Base-by-base conservation (phyloP, 1,284 basidiomycete genomes). In the Fomitopsis palustris region DNA sequence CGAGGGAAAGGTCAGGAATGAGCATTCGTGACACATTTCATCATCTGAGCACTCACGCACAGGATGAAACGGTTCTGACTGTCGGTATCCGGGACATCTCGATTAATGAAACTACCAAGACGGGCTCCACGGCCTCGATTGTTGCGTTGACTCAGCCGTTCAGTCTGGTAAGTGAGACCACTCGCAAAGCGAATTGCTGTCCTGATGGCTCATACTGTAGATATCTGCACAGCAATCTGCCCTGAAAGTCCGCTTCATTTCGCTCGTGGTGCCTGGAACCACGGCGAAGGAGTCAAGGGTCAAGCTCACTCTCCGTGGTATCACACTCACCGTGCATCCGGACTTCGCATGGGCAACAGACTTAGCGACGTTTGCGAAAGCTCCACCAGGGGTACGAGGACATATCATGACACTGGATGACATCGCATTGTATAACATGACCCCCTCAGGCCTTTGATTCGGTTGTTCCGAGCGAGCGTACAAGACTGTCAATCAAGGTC, bases 391-490 rank as follows among this genome's bases (percentile, higher is more conserved):
- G 45, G 93, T 93, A 72, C 63, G 88, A 42, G 52, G n/a, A n/a
- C n/a, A n/a, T n/a, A n/a, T n/a, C n/a, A n/a, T n/a, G n/a, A n/a
- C n/a, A n/a, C n/a, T n/a, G n/a, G n/a, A n/a, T n/a, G n/a, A n/a
- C n/a, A n/a, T n/a, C n/a, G n/a, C n/a, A 59, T 14, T 43, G 45
- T 56, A 33, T 16, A 9, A 1, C 31, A 9, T 31, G 27, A 23
- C 59, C 49, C 56, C 38, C 8, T 0, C 62, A 95, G 86, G 90
- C 92, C 0, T 98, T 99, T 70, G 95, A 97, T 70, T 85, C 94
- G 49, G 94, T 98, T 14, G 86, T 95, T 21, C 96, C 96, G 0
- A 95, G 85, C 61, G 96, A 98, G 70, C 78, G 92, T 33, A 97
- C 95, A 1, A 78, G 80, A 5, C 75, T 98, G 29, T 76, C 78